Percentiles rank a stretch among this genome's conserved stretches.
Conservation (phyloP, 179 eudicot species). For the Silene coronaria region DNA sequence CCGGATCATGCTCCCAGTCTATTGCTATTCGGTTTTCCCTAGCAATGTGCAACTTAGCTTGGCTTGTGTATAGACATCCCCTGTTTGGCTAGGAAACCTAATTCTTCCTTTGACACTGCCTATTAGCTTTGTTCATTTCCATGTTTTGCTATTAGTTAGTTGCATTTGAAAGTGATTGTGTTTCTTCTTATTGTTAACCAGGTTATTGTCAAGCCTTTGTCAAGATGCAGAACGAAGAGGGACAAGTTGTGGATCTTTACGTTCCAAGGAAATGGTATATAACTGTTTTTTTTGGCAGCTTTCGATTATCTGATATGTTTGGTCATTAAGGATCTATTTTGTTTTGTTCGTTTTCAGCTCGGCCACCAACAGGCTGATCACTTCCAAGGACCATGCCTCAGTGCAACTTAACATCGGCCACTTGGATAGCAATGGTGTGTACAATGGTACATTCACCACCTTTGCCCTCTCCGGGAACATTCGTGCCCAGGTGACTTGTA, state of each 20-base stretch:
- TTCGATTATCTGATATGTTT: neutral
- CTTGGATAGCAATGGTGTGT: conserved; percentile 50
- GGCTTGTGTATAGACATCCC: too few relatives aligned
- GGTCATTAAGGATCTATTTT: neutral
- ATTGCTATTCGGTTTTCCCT: too few relatives aligned
- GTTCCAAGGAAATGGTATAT: conserved; percentile 69
- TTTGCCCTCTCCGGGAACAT: conserved; percentile 61
- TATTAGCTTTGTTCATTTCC: neutral
- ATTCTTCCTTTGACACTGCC: neutral
- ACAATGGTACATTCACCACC: conserved; percentile 47
- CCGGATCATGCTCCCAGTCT: too few relatives aligned
- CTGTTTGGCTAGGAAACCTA: too few relatives aligned
- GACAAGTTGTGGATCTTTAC: conserved; percentile 60
- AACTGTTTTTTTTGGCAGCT: neutral
- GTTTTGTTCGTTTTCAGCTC: conserved; percentile 32
- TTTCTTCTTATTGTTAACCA: neutral
- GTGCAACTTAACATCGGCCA: conserved; percentile 54
- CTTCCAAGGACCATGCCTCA: conserved; percentile 64
- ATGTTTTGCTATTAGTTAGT: neutral
- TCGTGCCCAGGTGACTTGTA: conserved; percentile 52
- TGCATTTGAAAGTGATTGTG: neutral
- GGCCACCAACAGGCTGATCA: conserved; percentile 57
- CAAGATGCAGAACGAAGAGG: conserved; percentile 76
- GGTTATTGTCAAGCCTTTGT: conserved; percentile 14
- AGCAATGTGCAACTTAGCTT: too few relatives aligned